phyloP scores from a whole-genome alignment of 352 stramenopile species.

The Globisporangium irregulare region DNA sequence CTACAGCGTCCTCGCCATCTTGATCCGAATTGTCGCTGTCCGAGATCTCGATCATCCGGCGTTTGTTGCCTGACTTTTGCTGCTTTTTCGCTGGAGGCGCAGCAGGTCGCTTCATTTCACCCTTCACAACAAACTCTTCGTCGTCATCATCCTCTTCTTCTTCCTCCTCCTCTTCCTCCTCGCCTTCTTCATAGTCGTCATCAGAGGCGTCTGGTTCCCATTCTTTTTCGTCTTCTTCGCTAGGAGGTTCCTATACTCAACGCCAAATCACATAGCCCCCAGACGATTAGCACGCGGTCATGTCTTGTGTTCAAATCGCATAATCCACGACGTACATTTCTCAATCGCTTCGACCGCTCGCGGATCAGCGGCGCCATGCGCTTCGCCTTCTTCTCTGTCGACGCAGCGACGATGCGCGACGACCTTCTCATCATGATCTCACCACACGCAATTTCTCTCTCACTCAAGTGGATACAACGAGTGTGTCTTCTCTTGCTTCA shows the following conservation, averaged over 20 bases:
- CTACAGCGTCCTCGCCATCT: constrained; percentile 19
- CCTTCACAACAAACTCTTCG: constrained; percentile 33
- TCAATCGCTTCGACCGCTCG: constrained; percentile 24
- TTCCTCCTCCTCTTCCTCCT: constrained; percentile 28
- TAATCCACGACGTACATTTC: constrained; percentile 17
- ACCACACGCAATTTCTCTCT: background rate
- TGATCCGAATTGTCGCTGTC: constrained; percentile 55
- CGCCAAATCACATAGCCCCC: background rate
- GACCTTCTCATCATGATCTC: constrained; percentile 55
- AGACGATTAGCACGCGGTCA: background rate
- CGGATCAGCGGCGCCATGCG: constrained; percentile 67
- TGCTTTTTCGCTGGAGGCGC: constrained; percentile 5
- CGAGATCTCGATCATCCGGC: constrained; percentile 37
- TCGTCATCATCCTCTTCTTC: constrained; percentile 23
- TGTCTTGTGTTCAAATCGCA: background rate
- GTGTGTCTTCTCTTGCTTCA: background rate
- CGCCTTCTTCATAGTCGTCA: constrained; percentile 30
- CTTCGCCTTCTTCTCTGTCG: constrained; percentile 35
- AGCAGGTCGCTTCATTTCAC: constrained; percentile 27
- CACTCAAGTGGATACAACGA: background rate
- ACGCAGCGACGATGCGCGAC: constrained; percentile 48
- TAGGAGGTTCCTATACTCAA: background rate
- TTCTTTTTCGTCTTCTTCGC: constrained; percentile 42
- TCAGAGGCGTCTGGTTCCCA: constrained; percentile 29
- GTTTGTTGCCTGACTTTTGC: constrained; percentile 30